Base-by-base conservation (phyloP, 1,284 basidiomycete species). In the Erythrobasidium hasegawianum region DNA sequence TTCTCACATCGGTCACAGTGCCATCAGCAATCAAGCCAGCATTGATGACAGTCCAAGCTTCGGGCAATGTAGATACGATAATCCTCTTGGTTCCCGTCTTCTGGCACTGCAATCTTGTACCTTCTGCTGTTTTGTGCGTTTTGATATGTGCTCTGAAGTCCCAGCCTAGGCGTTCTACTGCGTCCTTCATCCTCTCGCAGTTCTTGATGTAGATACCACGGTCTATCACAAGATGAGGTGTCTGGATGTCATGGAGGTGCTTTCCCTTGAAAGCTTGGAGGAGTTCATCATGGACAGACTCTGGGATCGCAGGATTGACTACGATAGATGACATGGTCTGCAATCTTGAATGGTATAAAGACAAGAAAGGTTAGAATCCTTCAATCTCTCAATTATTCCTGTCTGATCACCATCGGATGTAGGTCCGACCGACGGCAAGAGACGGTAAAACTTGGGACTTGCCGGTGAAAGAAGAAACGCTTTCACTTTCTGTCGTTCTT, bases 81-180 rank as follows among this genome's bases (percentile, higher is more conserved):
- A 89, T 82, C 5, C 85, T 83, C 66, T 81, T 76, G 3, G 76
- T 81, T 40, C 78, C 80, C 33, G 76, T 77, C 1, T 86, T 84
- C 59, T 80, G 75, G 2, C 89, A 80, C 73, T 90, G 89, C 38
- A 90, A 75, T 68, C 80, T 80, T 3, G 85, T 83, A 18, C 89
- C 89, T 75, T 90, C 87, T 5, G 80, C 78, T 1, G 88, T 85
- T 81, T 87, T 90, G 79, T 88, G 87, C 11, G 89, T 89, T 78
- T 93, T 93, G 59, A 93, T 81, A 76, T 93, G 90, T 5, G 86
- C 87, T 57, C 90, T 81, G 75, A 93, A 92, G 13, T 74, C 78
- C 27, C 87, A 84, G 4, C 85, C 86, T 81, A 86, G 85, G 47
- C 81, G 79, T 61, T 80, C 80, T 1, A 86, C 83, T 59, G 83